Base-by-base conservation (phyloP, 129 eudicot species). In the Flaveria sonorensis region DNA sequence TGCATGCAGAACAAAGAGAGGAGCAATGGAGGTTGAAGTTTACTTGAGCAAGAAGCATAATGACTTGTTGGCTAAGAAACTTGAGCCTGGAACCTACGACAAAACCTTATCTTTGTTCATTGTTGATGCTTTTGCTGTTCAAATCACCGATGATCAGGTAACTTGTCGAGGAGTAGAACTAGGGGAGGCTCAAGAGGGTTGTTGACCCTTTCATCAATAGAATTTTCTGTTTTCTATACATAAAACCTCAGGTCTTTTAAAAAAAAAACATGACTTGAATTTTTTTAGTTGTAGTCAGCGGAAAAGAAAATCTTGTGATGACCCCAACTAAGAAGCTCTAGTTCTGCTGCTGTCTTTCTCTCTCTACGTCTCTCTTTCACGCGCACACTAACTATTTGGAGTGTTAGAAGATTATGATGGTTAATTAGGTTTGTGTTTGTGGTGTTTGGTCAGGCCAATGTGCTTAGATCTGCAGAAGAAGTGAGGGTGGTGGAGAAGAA, bases 401-500 rank as follows among this genome's bases (percentile, higher is more conserved):
- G 4, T 32, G 6, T 32, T 4, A 0, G n/a, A 32, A 32, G 39
- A 32, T 4, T 6, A 45, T 63, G 64, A 47, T 66, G 53, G 39
- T 66, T 47, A 21, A 32, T 32, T 10, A 3, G 15, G 16, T 59
- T 71, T 55, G 52, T 15, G 13, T 80, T 70, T 65, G 23, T 75
- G 20, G 32, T 56, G 2, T 75, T 69, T 32, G 39, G 7, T 74
- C 81, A 93, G 97, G 98, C 98, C 7, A 79, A 87, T 79, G 83
- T 89, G 92, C 97, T 93, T 64, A 89, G 97, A 93, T 86, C 97
- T 83, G 90, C 88, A 15, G 87, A 84, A 42, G 92, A 85, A 84
- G 98, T 93, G 79, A 86, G 98, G 89, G 81, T 93, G 79, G 98
- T 93, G 92, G 98, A 93, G 96, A 93, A 93, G 81, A 89, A 93